phyloP scores from a whole-genome alignment of 176 grass and related monocot species.

The Oryza punctata region DNA sequence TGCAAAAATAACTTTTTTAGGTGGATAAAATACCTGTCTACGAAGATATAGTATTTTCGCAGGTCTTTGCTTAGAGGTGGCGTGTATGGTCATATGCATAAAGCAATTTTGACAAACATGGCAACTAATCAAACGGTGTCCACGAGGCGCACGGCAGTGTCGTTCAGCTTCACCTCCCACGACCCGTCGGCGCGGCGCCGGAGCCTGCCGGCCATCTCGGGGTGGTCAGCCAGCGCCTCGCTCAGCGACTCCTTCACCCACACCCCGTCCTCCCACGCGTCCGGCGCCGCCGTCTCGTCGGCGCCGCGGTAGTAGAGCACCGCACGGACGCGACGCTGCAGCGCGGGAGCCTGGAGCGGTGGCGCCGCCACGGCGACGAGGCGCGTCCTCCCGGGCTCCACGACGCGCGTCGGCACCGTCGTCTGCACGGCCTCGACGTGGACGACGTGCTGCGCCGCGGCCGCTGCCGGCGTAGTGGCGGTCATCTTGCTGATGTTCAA shows the following conservation, averaged over 20 bases:
- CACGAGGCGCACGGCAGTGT: conserved; percentile 63
- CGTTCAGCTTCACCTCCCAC: conserved; percentile 90
- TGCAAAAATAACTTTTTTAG: too few relatives aligned
- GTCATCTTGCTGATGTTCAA: conserved; percentile 15
- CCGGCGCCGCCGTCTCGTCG: conserved; percentile 17
- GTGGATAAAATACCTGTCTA: too few relatives aligned
- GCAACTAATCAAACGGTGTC: too few relatives aligned
- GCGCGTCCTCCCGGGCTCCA: conserved; percentile 42
- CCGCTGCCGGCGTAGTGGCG: background rate
- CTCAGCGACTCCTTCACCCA: conserved; percentile 73
- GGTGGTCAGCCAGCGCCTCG: conserved; percentile 57
- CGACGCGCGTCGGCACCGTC: conserved; percentile 52
- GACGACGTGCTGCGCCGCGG: conserved; percentile 43
- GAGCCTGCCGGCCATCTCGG: conserved; percentile 71
- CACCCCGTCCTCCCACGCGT: conserved; percentile 52
- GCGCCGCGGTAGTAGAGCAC: conserved; percentile 75
- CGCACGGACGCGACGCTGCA: conserved; percentile 55
- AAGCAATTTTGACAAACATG: too few relatives aligned
- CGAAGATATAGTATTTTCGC: too few relatives aligned
- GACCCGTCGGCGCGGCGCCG: conserved; percentile 52
- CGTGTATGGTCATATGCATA: too few relatives aligned
- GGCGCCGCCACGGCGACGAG: conserved; percentile 38
- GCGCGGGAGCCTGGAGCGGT: conserved; percentile 5
- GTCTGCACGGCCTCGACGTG: conserved; percentile 77
- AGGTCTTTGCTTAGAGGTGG: too few relatives aligned